Percentiles rank a stretch among this genome's conserved stretches.
phyloP scores from a whole-genome alignment of 2,329 filamentous ascomycete genomes.

The Colletotrichum lini region DNA sequence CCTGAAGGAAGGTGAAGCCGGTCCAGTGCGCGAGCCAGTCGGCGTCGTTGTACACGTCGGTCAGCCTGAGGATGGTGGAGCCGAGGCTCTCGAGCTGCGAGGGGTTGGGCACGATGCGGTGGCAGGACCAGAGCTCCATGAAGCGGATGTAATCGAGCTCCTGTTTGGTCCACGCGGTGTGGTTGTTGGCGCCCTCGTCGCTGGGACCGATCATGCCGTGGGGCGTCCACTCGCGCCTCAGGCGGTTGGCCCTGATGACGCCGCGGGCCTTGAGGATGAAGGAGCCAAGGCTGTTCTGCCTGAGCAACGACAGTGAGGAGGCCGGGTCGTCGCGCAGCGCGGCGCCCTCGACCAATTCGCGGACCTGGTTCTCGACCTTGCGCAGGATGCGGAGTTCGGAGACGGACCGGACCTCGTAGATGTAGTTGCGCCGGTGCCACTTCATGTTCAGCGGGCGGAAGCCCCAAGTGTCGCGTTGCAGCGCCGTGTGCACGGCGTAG shows the following conservation, averaged over 20 bases:
- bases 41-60: slow-evolving; percentile 70
- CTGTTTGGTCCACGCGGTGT: slow-evolving; percentile 58
- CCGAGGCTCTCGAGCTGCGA: slow-evolving; percentile 49
- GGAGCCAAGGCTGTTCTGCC: slow-evolving; percentile 53
- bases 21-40: slow-evolving; percentile 61
- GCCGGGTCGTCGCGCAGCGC: slow-evolving; percentile 31
- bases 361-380: slow-evolving; percentile 65
- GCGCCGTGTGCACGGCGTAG: slow-evolving; percentile 79
- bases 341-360: slow-evolving; percentile 64
- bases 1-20: slow-evolving; percentile 79
- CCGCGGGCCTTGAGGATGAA: slow-evolving; percentile 67
- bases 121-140: slow-evolving; percentile 75
- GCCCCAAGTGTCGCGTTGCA: slow-evolving; percentile 72
- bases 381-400: slow-evolving; percentile 66
- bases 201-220: slow-evolving; percentile 64
- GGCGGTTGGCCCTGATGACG: slow-evolving; percentile 67
- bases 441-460: slow-evolving; percentile 68
- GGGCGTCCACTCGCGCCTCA: slow-evolving; percentile 62
- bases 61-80: slow-evolving; percentile 73
- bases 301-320: slow-evolving; percentile 31
- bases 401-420: slow-evolving; percentile 57
- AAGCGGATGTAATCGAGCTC: slow-evolving; percentile 75
- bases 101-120: slow-evolving; percentile 37
- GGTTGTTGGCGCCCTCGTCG: slow-evolving; percentile 37
- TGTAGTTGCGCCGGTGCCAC: slow-evolving; percentile 46